These are phyloP conservation scores for Blyttiomyces sp. DNA, from an alignment of 371 early-diverging fungal genomes.

Conservation along the genomic window DNA sequence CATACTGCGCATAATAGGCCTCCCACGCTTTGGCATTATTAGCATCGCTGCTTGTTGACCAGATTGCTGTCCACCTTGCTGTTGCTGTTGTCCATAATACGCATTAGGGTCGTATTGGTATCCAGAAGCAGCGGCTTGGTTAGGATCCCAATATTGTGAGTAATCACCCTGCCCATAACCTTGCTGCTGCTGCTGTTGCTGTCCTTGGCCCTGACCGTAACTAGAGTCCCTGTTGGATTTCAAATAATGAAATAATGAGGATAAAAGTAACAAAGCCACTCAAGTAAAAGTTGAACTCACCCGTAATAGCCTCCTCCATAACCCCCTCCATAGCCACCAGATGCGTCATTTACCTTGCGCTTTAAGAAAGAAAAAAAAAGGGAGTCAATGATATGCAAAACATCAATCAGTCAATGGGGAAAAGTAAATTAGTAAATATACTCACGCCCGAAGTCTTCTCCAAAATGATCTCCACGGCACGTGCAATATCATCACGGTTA, in stretches of 20 bases:
- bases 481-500: conserved; percentile 9
- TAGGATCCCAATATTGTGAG: background rate
- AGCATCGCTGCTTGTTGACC: background rate
- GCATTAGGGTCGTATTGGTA: background rate
- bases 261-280: background rate
- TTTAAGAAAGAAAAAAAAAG: background rate
- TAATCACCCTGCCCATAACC: no score
- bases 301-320: background rate
- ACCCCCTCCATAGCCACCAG: no score
- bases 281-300: background rate
- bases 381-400: background rate
- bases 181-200: no score
- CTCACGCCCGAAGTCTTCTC: conserved; percentile 15
- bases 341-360: background rate
- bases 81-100: background rate
- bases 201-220: no score
- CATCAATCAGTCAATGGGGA: background rate
- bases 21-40: background rate
- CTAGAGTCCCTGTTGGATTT: background rate
- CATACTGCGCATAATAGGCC: background rate
- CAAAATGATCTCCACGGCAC: conserved; percentile 11
- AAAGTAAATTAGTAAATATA: no score
- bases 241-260: background rate
- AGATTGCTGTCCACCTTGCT: background rate
- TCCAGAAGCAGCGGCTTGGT: background rate